Evolutionary conservation across 192 early-diverging fungal genomes (phyloP), one percentile per base, ranked within the genome.

Genomic region (Rhizophlyctis rosea): DNA sequence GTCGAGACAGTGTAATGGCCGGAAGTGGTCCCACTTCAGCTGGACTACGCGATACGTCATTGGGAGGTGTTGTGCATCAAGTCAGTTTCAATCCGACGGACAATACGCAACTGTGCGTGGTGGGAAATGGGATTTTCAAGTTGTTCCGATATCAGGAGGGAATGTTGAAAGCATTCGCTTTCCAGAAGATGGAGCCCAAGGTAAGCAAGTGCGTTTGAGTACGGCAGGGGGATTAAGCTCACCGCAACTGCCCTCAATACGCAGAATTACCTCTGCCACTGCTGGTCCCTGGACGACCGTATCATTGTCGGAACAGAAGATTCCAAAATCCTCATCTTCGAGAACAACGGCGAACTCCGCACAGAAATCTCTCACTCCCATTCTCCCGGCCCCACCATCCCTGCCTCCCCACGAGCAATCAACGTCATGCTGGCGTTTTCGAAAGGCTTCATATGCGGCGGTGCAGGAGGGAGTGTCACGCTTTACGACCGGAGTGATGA

Each of bases 111-210:
- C 44, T 84, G 13, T 79, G 70, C 47, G 76, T 76, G 1, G 54
- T 81, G n/a, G 82, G 82, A 0, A 77, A 76, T 56, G 82, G 79
- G 4, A 72, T 80, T 39, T 81, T 84, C 59, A 75, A 76, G 54
- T 50, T 82, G 34, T 84, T 72, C 29, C 66, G 82, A 31, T 82
- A 76, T 59, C 54, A 56, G 36, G 82, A 84, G 48, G 77, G 77
- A 2, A 4, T 52, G 60, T 54, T 82, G 67, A 80, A 80, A 59
- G 51, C 51, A 29, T 59, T 78, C n/a, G 35, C 70, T 25, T 33
- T 71, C 14, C 69, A 68, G 34, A 83, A 83, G 59, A 32, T 69
- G n/a, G 82, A 84, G 35, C 56, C 66, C 9, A 64, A 70, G 67
- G 79, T 81, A 67, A 50, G 34, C n/a, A n/a, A n/a, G n/a, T n/a